Percentiles rank a stretch among this genome's conserved stretches.
Evolutionary conservation across 805 yeast species (phyloP).

Genomic region (Kluyveromyces aestuarii): DNA sequence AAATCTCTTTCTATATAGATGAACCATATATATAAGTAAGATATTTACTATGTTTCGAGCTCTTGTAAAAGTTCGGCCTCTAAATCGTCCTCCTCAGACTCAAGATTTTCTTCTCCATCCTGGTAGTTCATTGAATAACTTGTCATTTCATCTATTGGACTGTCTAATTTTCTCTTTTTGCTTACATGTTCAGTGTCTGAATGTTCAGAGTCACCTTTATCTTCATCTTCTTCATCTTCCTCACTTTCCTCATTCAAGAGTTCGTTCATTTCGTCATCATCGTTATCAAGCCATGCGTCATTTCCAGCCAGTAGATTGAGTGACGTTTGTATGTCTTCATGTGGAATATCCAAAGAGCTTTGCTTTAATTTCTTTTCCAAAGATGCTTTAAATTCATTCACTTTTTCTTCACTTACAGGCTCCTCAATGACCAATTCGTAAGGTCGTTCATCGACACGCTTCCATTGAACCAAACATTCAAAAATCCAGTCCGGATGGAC

Average conservation of each 20-base stretch:
- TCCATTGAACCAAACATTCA: slow-evolving; percentile 76
- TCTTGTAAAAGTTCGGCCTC: slow-evolving; percentile 25
- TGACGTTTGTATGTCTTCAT: slow-evolving; percentile 10
- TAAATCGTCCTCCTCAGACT: slow-evolving; percentile 14
- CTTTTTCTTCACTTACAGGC: slow-evolving; percentile 36
- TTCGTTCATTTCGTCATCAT: slow-evolving; percentile 26
- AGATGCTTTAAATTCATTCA: slow-evolving; percentile 24
- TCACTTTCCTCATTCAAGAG: slow-evolving; percentile 21
- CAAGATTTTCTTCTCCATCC: slow-evolving; percentile 3
- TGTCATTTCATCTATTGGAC: background rate
- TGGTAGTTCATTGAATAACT: background rate
- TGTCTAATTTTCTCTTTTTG: slow-evolving; percentile 4
- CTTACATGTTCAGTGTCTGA: slow-evolving; percentile 5
- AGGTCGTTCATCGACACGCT: slow-evolving; percentile 50
- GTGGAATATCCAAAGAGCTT: slow-evolving; percentile 11
- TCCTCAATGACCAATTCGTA: slow-evolving; percentile 46
- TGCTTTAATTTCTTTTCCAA: slow-evolving; percentile 25
- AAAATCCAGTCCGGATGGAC: slow-evolving; percentile 92
- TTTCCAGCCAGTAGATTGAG: slow-evolving; percentile 22
- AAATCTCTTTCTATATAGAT: background rate
- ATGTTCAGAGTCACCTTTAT: background rate
- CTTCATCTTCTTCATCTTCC: slow-evolving; percentile 11
- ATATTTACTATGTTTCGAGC: slow-evolving; percentile 13
- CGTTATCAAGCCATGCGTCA: slow-evolving; percentile 27
- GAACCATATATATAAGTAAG: background rate